phyloP scores from a whole-genome alignment of 2,329 filamentous ascomycete genomes.

The Orbilia ellipsospora region DNA sequence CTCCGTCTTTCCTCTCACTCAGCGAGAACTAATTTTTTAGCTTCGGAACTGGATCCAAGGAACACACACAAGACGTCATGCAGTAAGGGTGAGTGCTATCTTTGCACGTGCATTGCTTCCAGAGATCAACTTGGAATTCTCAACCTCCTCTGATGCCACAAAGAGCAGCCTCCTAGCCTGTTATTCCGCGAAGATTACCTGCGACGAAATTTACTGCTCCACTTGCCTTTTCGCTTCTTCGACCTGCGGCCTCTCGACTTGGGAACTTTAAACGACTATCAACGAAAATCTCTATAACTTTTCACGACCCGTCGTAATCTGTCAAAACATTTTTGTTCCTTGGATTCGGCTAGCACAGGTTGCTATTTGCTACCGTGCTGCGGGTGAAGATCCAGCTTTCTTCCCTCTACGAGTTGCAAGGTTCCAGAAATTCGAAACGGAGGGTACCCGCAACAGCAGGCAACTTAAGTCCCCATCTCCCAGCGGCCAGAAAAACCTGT shows the following conservation, averaged over 20 bases:
- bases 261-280: slow-evolving; percentile 43
- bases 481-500: slow-evolving; percentile 25
- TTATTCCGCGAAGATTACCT: slow-evolving; percentile 43
- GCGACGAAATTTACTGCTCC: slow-evolving; percentile 29
- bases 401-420: slow-evolving; percentile 9
- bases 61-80: slow-evolving; percentile 49
- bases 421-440: slow-evolving; percentile 53
- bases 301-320: slow-evolving; percentile 29
- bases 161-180: neutral
- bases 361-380: slow-evolving; percentile 37
- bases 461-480: slow-evolving; percentile 26
- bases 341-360: slow-evolving; percentile 46
- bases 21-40: slow-evolving; percentile 1
- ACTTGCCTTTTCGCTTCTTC: slow-evolving; percentile 54
- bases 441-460: slow-evolving; percentile 20
- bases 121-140: slow-evolving; percentile 6
- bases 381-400: slow-evolving; percentile 3
- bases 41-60: slow-evolving; percentile 41
- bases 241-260: slow-evolving; percentile 35
- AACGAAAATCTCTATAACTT: slow-evolving; percentile 32
- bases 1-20: slow-evolving; percentile 1
- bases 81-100: slow-evolving; percentile 8
- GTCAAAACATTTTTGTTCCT: slow-evolving; percentile 44
- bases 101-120: slow-evolving; percentile 40
- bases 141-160: slow-evolving; percentile 11